Evolutionary conservation across 306 rosid species (phyloP), one percentile per base, ranked within the genome.

Genomic region (Cucumis cinereus): DNA sequence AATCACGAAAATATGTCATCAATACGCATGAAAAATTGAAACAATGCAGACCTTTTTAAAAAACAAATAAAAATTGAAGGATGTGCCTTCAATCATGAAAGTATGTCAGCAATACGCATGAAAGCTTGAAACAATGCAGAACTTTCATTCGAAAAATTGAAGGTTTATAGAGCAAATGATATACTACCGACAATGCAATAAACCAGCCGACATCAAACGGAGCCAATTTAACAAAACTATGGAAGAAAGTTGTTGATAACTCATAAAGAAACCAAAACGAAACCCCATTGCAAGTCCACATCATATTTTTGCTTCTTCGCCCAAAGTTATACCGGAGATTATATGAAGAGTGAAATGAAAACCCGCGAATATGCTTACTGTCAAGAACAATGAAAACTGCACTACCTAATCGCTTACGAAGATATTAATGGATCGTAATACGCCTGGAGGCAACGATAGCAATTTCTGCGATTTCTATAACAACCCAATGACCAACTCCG

Each of bases 21-120:
- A 35, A 43, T 26, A 24, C n/a, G 19, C 55, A 41, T 58, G 58
- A 76, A 76, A 59, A 1, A 28, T 57, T 22, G 54, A 67, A 45
- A 43, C 64, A 50, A 43, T 4, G 28, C 58, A 70, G 58, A 15
- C 58, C 73, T 30, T 62, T 17, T 30, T 62, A 30, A 30, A 30
- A 30, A 3, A 30, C n/a, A 1, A 30, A 2, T 30, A 30, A 30
- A 30, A 30, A 30, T 30, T 30, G 35, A 30, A 30, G 5, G 99
- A 88, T 67, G 97, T 94, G 79, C 97, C 98, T 94, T 81, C 70
- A 81, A 64, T 8, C 79, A 74, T 68, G 56, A 62, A 74, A 52
- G 12, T 77, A 77, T 35, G 26, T 43, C 45, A 30, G 22, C 33
- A 52, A 43, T 26, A 24, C n/a, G 19, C 55, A 41, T 58, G 58